Conservation (phyloP, 2,329 filamentous ascomycete species). For the Cercospora zeae-maydis region DNA sequence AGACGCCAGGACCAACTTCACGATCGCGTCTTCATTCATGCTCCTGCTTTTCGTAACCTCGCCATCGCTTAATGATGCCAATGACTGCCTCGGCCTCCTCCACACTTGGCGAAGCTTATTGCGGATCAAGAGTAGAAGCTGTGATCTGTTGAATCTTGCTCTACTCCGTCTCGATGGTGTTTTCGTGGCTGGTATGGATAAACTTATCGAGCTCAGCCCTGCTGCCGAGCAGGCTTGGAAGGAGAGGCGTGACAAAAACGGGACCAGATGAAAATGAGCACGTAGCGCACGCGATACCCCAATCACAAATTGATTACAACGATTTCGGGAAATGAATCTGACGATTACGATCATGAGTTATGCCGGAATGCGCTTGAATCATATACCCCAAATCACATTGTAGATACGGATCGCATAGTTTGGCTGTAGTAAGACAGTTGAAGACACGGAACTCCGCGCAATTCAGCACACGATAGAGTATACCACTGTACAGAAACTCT, state of each 20-base stretch:
- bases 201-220: constrained; percentile 33
- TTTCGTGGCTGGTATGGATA: constrained; percentile 32
- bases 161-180: constrained; percentile 34
- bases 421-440: not conserved
- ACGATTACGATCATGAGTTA: not conserved
- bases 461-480: not conserved
- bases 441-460: not conserved
- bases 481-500: not conserved
- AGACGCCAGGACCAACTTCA: constrained; percentile 38
- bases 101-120: constrained; percentile 33
- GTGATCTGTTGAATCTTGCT: constrained; percentile 36
- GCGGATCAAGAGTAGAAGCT: constrained; percentile 35
- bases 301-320: not conserved
- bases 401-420: not conserved
- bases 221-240: constrained; percentile 31
- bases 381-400: not conserved
- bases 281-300: not conserved
- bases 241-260: constrained; percentile 19
- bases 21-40: constrained; percentile 36
- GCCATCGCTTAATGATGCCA: constrained; percentile 29
- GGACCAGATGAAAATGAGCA: not conserved
- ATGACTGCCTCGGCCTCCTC: constrained; percentile 33
- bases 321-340: not conserved
- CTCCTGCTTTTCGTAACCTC: constrained; percentile 35
- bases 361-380: not conserved